Conservation (phyloP, 768 basidiomycete species). For the Auriscalpium vulgare region DNA sequence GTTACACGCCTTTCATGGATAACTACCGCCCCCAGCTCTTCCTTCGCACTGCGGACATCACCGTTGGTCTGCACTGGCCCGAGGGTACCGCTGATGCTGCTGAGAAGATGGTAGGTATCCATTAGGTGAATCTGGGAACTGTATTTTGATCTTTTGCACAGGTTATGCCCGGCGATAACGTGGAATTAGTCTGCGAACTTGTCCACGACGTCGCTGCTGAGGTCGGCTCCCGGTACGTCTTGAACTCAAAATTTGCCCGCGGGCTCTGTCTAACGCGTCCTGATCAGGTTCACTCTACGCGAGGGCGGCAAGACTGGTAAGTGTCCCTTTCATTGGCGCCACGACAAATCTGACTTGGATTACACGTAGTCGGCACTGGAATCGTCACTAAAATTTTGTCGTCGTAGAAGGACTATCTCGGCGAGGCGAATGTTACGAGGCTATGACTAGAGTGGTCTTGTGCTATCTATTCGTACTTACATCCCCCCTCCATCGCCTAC, state of each 20-base stretch:
- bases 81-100: constrained; percentile 71
- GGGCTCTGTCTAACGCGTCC: constrained; percentile 3
- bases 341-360: constrained; percentile 4
- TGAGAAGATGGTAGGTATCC: constrained; percentile 70
- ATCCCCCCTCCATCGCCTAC: neutral
- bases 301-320: constrained; percentile 90
- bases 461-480: neutral
- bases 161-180: constrained; percentile 98
- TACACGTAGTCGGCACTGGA: constrained; percentile 75
- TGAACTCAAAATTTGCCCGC: neutral
- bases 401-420: constrained; percentile 18
- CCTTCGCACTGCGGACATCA: constrained; percentile 92
- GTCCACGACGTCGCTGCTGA: constrained; percentile 85
- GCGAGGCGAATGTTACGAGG: too few relatives aligned
- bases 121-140: too few relatives aligned
- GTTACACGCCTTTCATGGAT: constrained; percentile 85
- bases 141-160: constrained; percentile 19
- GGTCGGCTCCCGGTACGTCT: constrained; percentile 61
- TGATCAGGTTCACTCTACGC: constrained; percentile 71
- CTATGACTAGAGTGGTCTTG: too few relatives aligned
- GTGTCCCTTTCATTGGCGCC: constrained; percentile 21
- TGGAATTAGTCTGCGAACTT: constrained; percentile 83
- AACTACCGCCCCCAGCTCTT: constrained; percentile 95
- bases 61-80: constrained; percentile 78
- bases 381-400: constrained; percentile 82